Evolutionary conservation across 331 rosid genomes (phyloP).

Genomic region (Saraca asoca): DNA sequence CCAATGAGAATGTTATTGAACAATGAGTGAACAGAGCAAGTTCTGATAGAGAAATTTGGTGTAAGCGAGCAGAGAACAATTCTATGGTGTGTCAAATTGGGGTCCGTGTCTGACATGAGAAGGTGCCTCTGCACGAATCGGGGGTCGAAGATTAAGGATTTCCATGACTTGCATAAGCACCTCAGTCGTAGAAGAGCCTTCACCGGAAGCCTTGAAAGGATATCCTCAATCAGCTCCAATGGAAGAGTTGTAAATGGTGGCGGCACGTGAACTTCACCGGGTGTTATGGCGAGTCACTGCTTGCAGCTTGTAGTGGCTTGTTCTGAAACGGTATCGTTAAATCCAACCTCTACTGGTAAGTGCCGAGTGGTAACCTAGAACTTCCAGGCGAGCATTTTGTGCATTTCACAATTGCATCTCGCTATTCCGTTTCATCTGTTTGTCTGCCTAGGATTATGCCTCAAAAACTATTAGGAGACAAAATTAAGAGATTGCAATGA

Average conservation of each 20-base stretch:
- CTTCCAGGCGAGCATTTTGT: too few relatives aligned
- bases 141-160: constrained; percentile 41
- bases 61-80: background rate
- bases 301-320: too few relatives aligned
- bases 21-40: constrained; percentile 20
- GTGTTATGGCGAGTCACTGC: too few relatives aligned
- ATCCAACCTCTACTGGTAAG: too few relatives aligned
- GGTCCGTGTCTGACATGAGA: background rate
- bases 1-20: background rate
- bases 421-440: too few relatives aligned
- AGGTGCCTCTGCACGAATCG: constrained; percentile 34
- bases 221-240: constrained; percentile 28
- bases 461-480: too few relatives aligned
- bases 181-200: constrained; percentile 23
- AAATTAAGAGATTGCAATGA: too few relatives aligned
- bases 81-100: background rate
- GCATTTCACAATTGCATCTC: too few relatives aligned
- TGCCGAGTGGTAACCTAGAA: too few relatives aligned
- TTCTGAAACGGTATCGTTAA: too few relatives aligned
- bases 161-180: constrained; percentile 37
- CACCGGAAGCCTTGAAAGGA: constrained; percentile 37
- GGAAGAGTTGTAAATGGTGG: constrained; percentile 28
- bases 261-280: background rate
- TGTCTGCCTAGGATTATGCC: too few relatives aligned
- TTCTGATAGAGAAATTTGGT: background rate